A percentile compares a stretch with the other conserved stretches of the same genome.
phyloP scores from a whole-genome alignment of 768 basidiomycete species.

The Pleurotus pulmonarius region DNA sequence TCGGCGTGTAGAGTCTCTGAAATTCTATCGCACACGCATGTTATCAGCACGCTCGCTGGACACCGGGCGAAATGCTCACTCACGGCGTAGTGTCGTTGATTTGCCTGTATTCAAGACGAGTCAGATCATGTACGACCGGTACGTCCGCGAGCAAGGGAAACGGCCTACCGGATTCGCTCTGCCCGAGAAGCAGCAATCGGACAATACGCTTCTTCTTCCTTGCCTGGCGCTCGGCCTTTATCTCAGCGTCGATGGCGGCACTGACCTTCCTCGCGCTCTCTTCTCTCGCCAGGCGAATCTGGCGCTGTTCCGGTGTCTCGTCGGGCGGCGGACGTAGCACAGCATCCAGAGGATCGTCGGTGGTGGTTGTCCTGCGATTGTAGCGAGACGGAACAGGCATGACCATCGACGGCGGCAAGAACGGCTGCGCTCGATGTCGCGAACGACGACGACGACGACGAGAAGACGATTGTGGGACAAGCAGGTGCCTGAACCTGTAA shows the following conservation, averaged over 20 bases:
- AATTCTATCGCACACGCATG: conserved; percentile 47
- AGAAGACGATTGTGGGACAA: conserved; percentile 17
- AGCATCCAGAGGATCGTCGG: conserved; percentile 63
- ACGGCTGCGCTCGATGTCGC: conserved; percentile 8
- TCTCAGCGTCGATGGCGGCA: conserved; percentile 68
- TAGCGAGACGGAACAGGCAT: conserved; percentile 26
- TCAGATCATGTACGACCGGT: too few species aligned
- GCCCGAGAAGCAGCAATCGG: conserved; percentile 70
- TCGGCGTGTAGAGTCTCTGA: conserved; percentile 71
- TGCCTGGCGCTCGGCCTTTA: conserved; percentile 62
- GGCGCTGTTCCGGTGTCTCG: conserved; percentile 60
- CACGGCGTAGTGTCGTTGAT: conserved; percentile 78
- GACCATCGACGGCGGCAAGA: conserved; percentile 15
- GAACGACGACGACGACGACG: conserved; percentile 16
- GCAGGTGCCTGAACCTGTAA: conserved; percentile 4
- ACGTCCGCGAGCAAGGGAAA: background rate
- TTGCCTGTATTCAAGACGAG: conserved; percentile 44
- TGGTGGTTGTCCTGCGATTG: conserved; percentile 13
- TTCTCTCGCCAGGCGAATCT: conserved; percentile 52
- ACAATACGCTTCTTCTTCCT: conserved; percentile 68
- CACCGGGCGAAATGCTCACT: conserved; percentile 24
- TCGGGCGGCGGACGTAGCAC: conserved; percentile 61
- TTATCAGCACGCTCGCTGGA: conserved; percentile 9
- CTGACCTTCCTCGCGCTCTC: conserved; percentile 65
- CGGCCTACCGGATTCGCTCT: conserved; percentile 74